Evolutionary conservation across 129 eudicot genomes (phyloP).

Genomic region (Solidago caesia): DNA sequence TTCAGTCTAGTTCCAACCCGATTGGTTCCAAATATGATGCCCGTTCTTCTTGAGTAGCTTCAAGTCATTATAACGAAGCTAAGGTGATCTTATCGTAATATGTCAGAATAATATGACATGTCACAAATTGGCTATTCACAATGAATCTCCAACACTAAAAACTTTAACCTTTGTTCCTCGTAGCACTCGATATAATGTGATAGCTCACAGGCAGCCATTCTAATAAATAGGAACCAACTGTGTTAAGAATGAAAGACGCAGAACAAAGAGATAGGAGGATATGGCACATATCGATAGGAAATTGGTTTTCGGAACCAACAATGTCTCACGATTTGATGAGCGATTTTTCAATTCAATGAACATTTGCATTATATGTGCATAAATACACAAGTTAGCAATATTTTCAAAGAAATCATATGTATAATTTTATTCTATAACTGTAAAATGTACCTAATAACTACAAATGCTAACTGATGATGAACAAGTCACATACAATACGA

Average conservation of each 20-base stretch:
- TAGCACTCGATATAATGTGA: too few species aligned
- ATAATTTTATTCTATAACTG: conserved; percentile 19
- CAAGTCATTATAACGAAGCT: too few species aligned
- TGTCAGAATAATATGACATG: too few species aligned
- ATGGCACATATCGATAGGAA: not conserved
- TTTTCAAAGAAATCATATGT: conserved; percentile 1
- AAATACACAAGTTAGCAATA: not conserved
- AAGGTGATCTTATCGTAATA: too few species aligned
- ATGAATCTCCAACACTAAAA: too few species aligned
- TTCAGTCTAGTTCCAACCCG: too few species aligned
- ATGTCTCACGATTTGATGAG: not conserved
- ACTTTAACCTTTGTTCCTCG: too few species aligned
- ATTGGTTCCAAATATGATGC: too few species aligned
- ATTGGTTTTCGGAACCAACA: not conserved
- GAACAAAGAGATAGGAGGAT: not conserved
- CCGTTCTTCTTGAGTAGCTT: too few species aligned
- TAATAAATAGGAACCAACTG: not conserved
- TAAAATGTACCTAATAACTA: conserved; percentile 20
- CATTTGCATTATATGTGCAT: not conserved
- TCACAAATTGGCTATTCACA: too few species aligned
- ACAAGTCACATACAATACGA: conserved; percentile 12
- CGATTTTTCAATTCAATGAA: not conserved
- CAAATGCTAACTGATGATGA: conserved; percentile 16
- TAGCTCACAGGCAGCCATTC: too few species aligned
- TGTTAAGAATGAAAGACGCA: not conserved